Evolutionary conservation across 768 basidiomycete species (phyloP).

Genomic region (Suillus luteus): DNA sequence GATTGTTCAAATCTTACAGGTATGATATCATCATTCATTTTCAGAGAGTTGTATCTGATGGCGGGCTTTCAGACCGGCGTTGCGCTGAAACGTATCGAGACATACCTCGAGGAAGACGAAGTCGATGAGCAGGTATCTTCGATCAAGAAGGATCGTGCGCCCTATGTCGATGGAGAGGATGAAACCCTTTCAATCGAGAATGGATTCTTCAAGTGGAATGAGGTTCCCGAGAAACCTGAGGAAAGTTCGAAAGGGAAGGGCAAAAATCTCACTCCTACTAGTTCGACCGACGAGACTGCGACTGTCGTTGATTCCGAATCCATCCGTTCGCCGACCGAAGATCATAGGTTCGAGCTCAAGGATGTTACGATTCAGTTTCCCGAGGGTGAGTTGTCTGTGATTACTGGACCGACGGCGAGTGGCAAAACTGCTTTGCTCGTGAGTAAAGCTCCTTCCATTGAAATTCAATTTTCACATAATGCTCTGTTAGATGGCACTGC

Average conservation of each 20-base stretch:
- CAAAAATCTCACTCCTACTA: conserved; percentile 5
- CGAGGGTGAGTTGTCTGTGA: conserved; percentile 44
- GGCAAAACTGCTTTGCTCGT: conserved; percentile 53
- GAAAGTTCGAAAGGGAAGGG: conserved; percentile 27
- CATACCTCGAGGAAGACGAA: conserved; percentile 63
- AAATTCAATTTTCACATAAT: not conserved
- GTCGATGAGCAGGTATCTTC: conserved; percentile 61
- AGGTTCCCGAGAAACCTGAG: conserved; percentile 39
- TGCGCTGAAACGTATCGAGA: conserved; percentile 59
- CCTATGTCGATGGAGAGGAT: conserved; percentile 21
- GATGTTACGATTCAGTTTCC: conserved; percentile 52
- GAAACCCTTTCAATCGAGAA: conserved; percentile 49
- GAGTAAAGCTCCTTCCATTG: conserved; percentile 4
- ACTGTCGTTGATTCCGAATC: conserved; percentile 21
- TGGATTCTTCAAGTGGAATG: conserved; percentile 60
- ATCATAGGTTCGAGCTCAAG: conserved; percentile 42
- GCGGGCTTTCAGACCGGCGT: conserved; percentile 48
- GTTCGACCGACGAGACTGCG: conserved; percentile 13
- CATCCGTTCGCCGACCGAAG: conserved; percentile 21
- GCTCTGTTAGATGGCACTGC: conserved; percentile 31
- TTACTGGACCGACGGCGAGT: conserved; percentile 50
- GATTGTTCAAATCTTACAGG: conserved; percentile 76
- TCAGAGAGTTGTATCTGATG: not conserved
- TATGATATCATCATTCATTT: conserved; percentile 11
- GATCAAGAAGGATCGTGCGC: conserved; percentile 43